Evolutionary conservation across 345 rosid genomes (phyloP), one percentile per base, ranked within the genome.

Genomic region (Heritiera littoralis): DNA sequence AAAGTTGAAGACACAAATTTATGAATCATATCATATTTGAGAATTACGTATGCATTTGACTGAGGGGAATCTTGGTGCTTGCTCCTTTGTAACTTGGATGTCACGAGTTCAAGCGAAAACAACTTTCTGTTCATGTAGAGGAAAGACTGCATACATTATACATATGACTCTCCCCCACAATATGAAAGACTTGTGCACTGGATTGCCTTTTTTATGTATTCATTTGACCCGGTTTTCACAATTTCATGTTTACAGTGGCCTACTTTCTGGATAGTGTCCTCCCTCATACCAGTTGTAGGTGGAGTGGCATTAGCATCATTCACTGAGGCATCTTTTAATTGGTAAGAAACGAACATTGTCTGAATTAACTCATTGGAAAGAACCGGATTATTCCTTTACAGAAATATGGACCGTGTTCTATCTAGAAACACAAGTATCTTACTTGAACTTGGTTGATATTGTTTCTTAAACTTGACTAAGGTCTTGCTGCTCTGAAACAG

Each of bases 261-360:
- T 9, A 87, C 85, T 41, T 18, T 89, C 28, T 89, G 92, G 94
- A 81, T 87, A 38, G 82, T 89, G 60, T 68, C 88, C 72, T 89
- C 98, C 9, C 86, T 95, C 49, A 32, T 92, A 28, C 97, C 98
- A 51, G 86, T 93, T 72, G 97, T 89, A 0, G 92, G 89, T 43
- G 98, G 99, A 85, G 99, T 95, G 23, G 94, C 89, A 17, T 82
- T 95, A 82, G 94, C 99, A 76, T 93, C 99, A 54, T 81, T 91
- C 82, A 88, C 97, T 1, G 97, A 90, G 79, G 64, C 93, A 80
- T 89, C 97, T 76, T 95, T 95, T 80, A 90, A 93, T 75, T 92
- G 97, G 98, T 93, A 88, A 83, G 79, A 66, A 7, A 18, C 76
- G 32, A 7, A 18, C 80, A 41, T 63, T 38, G 17, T 41, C 59